A percentile compares a stretch with the other conserved stretches of the same genome.
phyloP scores from a whole-genome alignment of 2,329 filamentous ascomycete species.

The Diaporthe amygdali region DNA sequence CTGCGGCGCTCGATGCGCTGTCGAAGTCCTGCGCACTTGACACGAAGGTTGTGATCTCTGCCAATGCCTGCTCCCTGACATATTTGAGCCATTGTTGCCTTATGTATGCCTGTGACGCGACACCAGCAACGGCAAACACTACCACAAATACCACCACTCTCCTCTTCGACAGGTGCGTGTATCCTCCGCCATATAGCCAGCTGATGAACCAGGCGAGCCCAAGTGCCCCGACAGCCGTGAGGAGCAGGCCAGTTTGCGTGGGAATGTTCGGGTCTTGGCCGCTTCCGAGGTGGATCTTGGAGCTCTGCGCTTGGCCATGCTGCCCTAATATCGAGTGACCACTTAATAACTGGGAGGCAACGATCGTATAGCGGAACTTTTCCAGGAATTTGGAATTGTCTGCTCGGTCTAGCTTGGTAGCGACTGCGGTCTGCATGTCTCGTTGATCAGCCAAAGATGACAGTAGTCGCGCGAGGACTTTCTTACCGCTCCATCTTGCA shows the following conservation, averaged over 20 bases:
- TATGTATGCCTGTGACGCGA: slow-evolving; percentile 73
- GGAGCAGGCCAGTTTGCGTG: slow-evolving; percentile 48
- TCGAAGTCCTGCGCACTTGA: slow-evolving; percentile 82
- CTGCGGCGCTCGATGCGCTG: slow-evolving; percentile 73
- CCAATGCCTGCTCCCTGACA: slow-evolving; percentile 75
- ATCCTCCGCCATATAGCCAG: slow-evolving; percentile 65
- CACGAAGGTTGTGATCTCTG: slow-evolving; percentile 72
- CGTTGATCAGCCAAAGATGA: slow-evolving; percentile 6
- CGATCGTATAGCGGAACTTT: slow-evolving; percentile 90
- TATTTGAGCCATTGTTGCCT: slow-evolving; percentile 83
- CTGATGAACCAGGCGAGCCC: slow-evolving; percentile 75
- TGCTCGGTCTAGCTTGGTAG: slow-evolving; percentile 73
- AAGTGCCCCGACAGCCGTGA: slow-evolving; percentile 69
- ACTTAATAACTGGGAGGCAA: slow-evolving; percentile 87
- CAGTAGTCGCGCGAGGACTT: not conserved
- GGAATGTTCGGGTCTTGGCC: slow-evolving; percentile 35
- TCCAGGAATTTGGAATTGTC: slow-evolving; percentile 89
- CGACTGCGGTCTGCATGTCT: slow-evolving; percentile 65
- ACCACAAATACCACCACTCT: slow-evolving; percentile 52
- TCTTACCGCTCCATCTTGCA: slow-evolving; percentile 44
- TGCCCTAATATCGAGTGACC: slow-evolving; percentile 64
- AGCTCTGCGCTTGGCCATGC: slow-evolving; percentile 31
- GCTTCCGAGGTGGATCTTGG: not conserved
- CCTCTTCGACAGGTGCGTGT: slow-evolving; percentile 60
- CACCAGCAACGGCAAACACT: slow-evolving; percentile 57